Evolutionary conservation across 441 rosid species (phyloP), one percentile per base, ranked within the genome.

Genomic region (Jatropha podagrica): DNA sequence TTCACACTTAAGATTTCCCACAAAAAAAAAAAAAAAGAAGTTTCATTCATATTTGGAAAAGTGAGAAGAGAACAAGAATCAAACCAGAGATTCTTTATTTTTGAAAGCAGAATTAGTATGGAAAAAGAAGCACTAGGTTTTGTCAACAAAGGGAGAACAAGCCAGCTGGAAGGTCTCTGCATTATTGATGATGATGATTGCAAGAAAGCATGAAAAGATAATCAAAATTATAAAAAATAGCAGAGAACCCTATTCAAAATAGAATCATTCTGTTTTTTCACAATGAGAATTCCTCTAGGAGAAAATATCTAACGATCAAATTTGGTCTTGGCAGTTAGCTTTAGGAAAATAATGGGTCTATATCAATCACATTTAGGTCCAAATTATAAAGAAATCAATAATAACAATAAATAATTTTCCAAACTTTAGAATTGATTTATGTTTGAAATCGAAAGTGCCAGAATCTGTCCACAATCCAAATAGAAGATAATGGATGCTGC

Each of bases 141-240:
- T 71, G 63, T 72, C 76, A 56, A 58, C 38, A 67, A 79, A 49
- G 63, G 48, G 62, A 59, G 48, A 69, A 65, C 55, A 14, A 58
- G 73, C 78, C 76, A 73, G 76, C 78, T 82, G 81, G 72, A 71
- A 55, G 1, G 71, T 70, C 13, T 42, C 18, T 38, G 64, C 10
- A 58, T 60, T 64, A 6, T 58, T 62, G 49, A 63, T 74, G 49
- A 74, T 56, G 68, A 76, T 69, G 61, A 60, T 68, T 68, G 41
- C 58, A 44, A 37, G 72, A 52, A 44, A 72, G 41, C 65, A 65
- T 41, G 41, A 32, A 63, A 64, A 23, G 27, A 7, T 61, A 44
- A 51, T 72, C 77, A 66, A 23, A 52, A 58, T 15, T 40, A 42
- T 55, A 13, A 54, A 49, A 48, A 40, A 60, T 4, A 44, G n/a